Evolutionary conservation across 1,139 yeast species (phyloP), one percentile per base, ranked within the genome.

Genomic region (Candida glucosophila): DNA sequence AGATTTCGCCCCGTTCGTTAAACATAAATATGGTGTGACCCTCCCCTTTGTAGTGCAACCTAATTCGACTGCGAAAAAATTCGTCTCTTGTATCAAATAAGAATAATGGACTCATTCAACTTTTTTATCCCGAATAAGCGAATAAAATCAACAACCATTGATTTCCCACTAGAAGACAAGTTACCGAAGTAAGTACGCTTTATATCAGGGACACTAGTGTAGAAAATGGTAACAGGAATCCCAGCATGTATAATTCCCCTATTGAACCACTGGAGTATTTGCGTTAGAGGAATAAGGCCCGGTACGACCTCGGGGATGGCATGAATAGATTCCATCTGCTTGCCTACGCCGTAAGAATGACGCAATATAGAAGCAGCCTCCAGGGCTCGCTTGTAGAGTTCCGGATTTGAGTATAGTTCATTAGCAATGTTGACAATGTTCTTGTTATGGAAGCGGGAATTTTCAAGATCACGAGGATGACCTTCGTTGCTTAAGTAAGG

Each of bases 231-330:
- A 2, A 49, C 42, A 2, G 34, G 33, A 7, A 48, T 33, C 1
- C 38, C 41, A 9, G 36, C 32, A 24, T 42, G 40, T 8, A 52
- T 29, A 2, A 26, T 29, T 1, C 41, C 45, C 6, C 34, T 27
- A 19, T 46, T 48, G 25, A 55, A 35, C 47, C 36, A 26, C 14
- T 51, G 49, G 11, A 47, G 31, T 12, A 73, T 39, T 37, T 73
- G 76, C 47, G 52, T 39, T 19, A 73, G 29, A 1, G 81, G 76
- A 11, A 64, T 43, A 2, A 69, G 34, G 0, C 79, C 78, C 0
- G 78, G 77, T 1, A 67, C 43, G 2, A 71, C 66, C 13, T 41
- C 39, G 1, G 77, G 77, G 3, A 69, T 14, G 5, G 20, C 20
- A 12, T 20, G 24, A 6, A 11, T 12, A n/a, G 24, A 12, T 8